These are phyloP conservation scores for Apiospora hydei DNA, from an alignment of 2,329 filamentous ascomycete species.

Conservation along the genomic window DNA sequence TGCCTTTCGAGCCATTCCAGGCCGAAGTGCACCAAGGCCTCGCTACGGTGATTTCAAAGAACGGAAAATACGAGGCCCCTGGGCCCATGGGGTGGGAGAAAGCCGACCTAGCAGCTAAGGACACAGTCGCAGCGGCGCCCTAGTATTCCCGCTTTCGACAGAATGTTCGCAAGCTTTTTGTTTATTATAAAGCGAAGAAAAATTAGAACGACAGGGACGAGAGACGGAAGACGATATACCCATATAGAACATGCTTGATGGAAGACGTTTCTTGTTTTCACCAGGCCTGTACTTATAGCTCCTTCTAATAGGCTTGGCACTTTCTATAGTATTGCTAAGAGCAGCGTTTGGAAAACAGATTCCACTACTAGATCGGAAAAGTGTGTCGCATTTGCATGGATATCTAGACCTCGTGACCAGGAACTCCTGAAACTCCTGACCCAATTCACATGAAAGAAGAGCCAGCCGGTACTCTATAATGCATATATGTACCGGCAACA, in stretches of 20 bases:
- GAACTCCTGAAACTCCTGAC: constrained; percentile 26
- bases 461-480: neutral
- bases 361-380: constrained; percentile 17
- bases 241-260: constrained; percentile 16
- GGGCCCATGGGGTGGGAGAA: constrained; percentile 62
- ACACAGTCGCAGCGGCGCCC: neutral
- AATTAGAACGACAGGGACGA: constrained; percentile 14
- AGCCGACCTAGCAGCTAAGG: constrained; percentile 24
- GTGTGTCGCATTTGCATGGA: constrained; percentile 23
- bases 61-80: constrained; percentile 72
- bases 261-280: neutral
- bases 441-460: constrained; percentile 15
- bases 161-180: neutral
- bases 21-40: constrained; percentile 85
- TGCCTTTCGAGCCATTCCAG: constrained; percentile 90
- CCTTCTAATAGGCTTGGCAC: neutral
- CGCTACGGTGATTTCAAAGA: constrained; percentile 84
- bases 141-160: neutral
- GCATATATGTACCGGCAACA: neutral
- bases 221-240: constrained; percentile 26
- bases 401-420: constrained; percentile 28
- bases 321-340: constrained; percentile 8
- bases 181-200: neutral
- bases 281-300: constrained; percentile 15
- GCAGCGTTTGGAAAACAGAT: constrained; percentile 14